phyloP scores from a whole-genome alignment of 2,329 filamentous ascomycete genomes.

The Hymenoscyphus albidus region DNA sequence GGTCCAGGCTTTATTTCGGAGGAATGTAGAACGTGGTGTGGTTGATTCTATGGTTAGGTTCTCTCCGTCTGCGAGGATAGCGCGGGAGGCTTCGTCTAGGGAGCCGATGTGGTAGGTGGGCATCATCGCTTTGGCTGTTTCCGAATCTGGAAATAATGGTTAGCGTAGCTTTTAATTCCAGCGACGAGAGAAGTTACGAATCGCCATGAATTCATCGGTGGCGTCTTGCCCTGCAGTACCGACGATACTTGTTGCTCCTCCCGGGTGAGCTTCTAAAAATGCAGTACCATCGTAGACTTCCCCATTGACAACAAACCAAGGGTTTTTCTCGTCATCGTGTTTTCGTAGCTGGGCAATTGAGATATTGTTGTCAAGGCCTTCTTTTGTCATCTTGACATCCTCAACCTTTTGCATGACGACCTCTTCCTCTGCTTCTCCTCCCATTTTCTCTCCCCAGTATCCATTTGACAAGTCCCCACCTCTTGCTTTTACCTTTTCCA shows the following conservation, averaged over 20 bases:
- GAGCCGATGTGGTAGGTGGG: conserved; percentile 77
- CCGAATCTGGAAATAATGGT: conserved; percentile 61
- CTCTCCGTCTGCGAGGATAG: conserved; percentile 46
- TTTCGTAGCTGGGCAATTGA: conserved; percentile 66
- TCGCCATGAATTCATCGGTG: conserved; percentile 86
- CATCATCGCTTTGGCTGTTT: conserved; percentile 92
- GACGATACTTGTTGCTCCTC: conserved; percentile 79
- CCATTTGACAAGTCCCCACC: conserved; percentile 79
- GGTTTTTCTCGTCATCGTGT: conserved; percentile 60
- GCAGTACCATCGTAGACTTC: conserved; percentile 83
- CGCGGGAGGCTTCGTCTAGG: conserved; percentile 58
- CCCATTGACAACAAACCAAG: conserved; percentile 86
- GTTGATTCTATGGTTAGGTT: conserved; percentile 39
- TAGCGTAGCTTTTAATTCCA: background rate
- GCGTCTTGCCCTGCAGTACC: conserved; percentile 77
- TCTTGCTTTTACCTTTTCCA: conserved; percentile 81
- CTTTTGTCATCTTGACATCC: conserved; percentile 75
- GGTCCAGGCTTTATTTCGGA: conserved; percentile 70
- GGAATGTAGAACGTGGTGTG: conserved; percentile 57
- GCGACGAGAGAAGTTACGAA: conserved; percentile 59
- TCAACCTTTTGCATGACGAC: conserved; percentile 48
- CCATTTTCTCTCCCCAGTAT: conserved; percentile 74
- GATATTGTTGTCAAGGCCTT: conserved; percentile 59
- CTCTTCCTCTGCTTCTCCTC: conserved; percentile 46
- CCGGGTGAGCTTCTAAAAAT: conserved; percentile 80